Base-by-base conservation (phyloP, 257 asterid species). In the Anisodus acutangulus region DNA sequence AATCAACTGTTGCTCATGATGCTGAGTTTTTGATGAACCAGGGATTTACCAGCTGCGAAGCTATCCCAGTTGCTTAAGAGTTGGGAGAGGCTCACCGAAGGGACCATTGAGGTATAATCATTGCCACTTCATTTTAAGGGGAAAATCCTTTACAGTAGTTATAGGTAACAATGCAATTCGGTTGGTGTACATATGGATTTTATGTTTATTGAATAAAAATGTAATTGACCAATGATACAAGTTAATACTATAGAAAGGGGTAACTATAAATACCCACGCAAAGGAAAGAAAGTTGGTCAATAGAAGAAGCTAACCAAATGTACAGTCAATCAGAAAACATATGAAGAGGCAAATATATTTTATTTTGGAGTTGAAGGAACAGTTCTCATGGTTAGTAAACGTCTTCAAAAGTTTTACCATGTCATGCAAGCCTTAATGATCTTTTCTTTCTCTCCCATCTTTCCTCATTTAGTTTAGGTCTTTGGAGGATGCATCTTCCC, bases 1-100 rank as follows among this genome's bases (percentile, higher is more conserved):
- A 78, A 54, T 45, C 82, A 78, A 53, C 58, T 53, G 66, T 54
- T 78, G 80, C 0, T 12, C 57, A 58, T 60, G 60, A 81, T 63
- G 43, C 59, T 41, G 78, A 66, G 16, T 81, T 45, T 81, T 80
- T 81, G 41, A 63, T 81, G 78, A 80, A 54, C 74, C 87, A 95
- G 99, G 95, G 92, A 90, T 91, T 86, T 96, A 83, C 86, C 95
- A 72, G 83, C 90, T 85, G 84, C 19, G 64, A 95, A 91, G 87
- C 86, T 96, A 83, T 49, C 83, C 85, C 88, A 87, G 87, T 87
- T 96, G 91, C 94, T 96, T 83, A 85, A 84, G 63, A 90, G 87
- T 86, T 96, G 99, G 98, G 97, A 89, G 87, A 84, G 87, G 76
- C 92, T 85, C 84, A 90, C 93, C 57, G 82, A 84, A 72, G 95